Evolutionary conservation across 495 filamentous ascomycete genomes (phyloP), one percentile per base, ranked within the genome.

Genomic region (Aspergillus nanangensis): DNA sequence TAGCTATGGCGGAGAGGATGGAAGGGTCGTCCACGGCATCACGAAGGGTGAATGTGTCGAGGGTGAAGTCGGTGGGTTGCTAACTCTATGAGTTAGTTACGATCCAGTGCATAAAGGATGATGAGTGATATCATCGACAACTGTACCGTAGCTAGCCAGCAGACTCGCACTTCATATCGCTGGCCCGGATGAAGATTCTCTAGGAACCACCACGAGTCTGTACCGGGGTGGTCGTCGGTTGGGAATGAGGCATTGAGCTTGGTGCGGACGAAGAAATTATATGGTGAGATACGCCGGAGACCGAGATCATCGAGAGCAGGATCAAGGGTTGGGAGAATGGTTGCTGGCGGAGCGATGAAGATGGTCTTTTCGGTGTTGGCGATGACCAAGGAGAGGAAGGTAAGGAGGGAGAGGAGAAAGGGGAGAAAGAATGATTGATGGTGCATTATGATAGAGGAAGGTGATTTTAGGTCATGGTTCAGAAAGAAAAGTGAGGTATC

Each of bases 301-400:
- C 79, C 75, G 17, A 93, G 74, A 57, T 83, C 70, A 38, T 83
- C 76, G 19, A 92, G 63, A 32, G 70, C 72, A 19, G 83, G 78
- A 50, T 77, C 74, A 20, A 70, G 62, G 8, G 72, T 61, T 8
- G 82, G 76, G 23, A 87, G 56, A 24, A 66, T 59, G 54, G 76
- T 51, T 8, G 67, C 49, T 13, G 65, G 51, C 17, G 93, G 93
- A 18, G 75, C 90, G 33, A 85, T 62, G 70, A 98, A 97, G 56
- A 98, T 89, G 54, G 77, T 76, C 63, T 98, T 98, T 63, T 98
- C 93, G 49, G 86, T 83, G 61, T 98, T 96, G 58, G 80, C 88
- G 29, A 50, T 47, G 18, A 56, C 54, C 22, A 52, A 44, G 50
- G 47, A 48, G 47, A 65, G 57, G 46, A 69, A 55, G 32, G 67